Evolutionary conservation across 179 eudicot genomes (phyloP), one percentile per base, ranked within the genome.

Genomic region (Beta lomatogona): DNA sequence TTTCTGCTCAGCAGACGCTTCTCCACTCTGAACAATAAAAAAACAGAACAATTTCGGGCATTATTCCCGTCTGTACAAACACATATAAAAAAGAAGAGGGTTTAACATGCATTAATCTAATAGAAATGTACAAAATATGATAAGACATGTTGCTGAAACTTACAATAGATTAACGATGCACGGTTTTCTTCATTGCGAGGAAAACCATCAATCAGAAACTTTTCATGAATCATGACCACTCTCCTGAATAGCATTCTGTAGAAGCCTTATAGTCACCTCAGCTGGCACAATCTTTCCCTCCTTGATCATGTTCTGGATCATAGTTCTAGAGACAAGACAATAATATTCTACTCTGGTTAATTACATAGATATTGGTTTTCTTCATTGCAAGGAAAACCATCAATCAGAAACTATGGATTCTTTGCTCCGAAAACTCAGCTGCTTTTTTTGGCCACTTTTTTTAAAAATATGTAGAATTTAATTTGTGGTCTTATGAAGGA

Each of bases 131-230:
- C 59, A 19, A 13, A 28, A 52, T 58, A 48, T 48, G 52, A 70
- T 52, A 31, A 68, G 53, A n/a, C n/a, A 61, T 66, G 46, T 65
- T 3, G 67, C 58, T 81, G 13, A 36, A 70, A 76, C 93, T 86
- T 89, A 94, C 99, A 59, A 91, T 91, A 52, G 85, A 71, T 89
- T 95, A 92, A 94, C 55, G 91, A 92, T 41, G 95, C 93, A 71
- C 98, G 98, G 67, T 95, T 95, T 86, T 95, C 99, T 89, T 95
- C 97, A 79, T 94, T 95, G 79, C 99, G 98, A 55, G 98, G 99
- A 76, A 95, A 95, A 19, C 99, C 99, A 83, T 95, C 99, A 85
- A 95, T 94, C 28, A 94, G 90, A 83, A 95, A 94, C 80, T 91
- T 94, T 79, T n/a, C n/a, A n/a, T n/a, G n/a, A n/a, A n/a, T 95